Evolutionary conservation across 371 early-diverging fungal genomes (phyloP).

Genomic region (Nematocida sp.): DNA sequence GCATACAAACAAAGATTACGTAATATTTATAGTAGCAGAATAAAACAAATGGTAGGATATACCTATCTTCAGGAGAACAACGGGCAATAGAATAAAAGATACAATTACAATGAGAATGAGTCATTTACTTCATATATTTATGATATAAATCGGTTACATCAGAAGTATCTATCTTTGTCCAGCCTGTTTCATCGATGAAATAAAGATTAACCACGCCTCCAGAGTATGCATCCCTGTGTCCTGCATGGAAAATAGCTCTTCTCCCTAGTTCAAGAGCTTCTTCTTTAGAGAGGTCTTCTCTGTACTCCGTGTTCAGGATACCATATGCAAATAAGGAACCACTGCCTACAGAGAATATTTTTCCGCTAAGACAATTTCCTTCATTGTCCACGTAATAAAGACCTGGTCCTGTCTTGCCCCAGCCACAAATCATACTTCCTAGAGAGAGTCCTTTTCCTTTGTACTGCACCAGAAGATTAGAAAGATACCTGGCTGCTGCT

Average conservation of each 20-base stretch:
- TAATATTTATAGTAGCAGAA: too few species aligned
- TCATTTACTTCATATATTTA: constrained; percentile 45
- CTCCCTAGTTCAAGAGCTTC: constrained; percentile 90
- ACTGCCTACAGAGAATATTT: constrained; percentile 89
- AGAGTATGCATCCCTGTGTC: constrained; percentile 91
- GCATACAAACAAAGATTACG: too few species aligned
- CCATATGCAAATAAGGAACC: constrained; percentile 91
- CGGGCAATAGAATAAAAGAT: too few species aligned
- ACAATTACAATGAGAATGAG: too few species aligned
- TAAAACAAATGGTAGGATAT: background rate
- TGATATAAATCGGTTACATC: constrained; percentile 62
- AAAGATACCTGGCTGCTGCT: constrained; percentile 89
- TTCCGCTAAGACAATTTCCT: constrained; percentile 80
- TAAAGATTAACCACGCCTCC: constrained; percentile 81
- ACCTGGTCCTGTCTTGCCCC: constrained; percentile 91
- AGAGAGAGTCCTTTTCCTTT: constrained; percentile 90
- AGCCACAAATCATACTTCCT: constrained; percentile 99
- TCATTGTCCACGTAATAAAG: constrained; percentile 95
- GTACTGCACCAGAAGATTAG: constrained; percentile 88
- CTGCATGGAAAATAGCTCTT: constrained; percentile 92
- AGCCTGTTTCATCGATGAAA: constrained; percentile 64
- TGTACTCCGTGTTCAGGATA: constrained; percentile 83
- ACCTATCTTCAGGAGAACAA: too few species aligned
- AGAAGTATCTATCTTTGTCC: constrained; percentile 62
- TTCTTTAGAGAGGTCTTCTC: constrained; percentile 74